Evolutionary conservation across 495 filamentous ascomycete species (phyloP).

Genomic region (Trichoderma asperelloides): DNA sequence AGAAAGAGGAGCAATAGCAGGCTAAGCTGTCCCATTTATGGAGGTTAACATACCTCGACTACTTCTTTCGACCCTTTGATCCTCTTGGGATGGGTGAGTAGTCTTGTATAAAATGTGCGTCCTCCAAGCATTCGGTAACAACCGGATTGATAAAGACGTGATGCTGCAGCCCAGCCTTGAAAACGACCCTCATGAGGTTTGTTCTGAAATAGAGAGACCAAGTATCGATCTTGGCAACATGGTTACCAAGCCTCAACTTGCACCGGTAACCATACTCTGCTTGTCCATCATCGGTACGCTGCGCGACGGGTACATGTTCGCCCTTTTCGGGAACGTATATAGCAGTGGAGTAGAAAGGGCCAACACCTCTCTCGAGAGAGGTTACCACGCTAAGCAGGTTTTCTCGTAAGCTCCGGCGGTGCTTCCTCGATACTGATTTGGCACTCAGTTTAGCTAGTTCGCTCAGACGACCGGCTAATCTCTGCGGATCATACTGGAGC

Average conservation of each 20-base stretch:
- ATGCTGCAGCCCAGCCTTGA: background rate
- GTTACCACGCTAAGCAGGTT: slow-evolving; percentile 78
- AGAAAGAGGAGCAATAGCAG: background rate
- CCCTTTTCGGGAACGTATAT: slow-evolving; percentile 2
- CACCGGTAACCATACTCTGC: slow-evolving; percentile 4
- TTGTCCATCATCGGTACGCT: background rate
- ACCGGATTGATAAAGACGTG: slow-evolving; percentile 2
- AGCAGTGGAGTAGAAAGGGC: slow-evolving; percentile 39
- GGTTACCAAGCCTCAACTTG: background rate
- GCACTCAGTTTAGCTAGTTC: slow-evolving; percentile 50
- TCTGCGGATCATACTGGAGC: slow-evolving; percentile 42
- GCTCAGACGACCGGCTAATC: slow-evolving; percentile 47
- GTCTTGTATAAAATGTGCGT: background rate
- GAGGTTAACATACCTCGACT: background rate
- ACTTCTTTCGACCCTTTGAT: background rate
- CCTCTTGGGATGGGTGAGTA: background rate
- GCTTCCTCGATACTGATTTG: slow-evolving; percentile 67
- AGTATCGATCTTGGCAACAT: background rate
- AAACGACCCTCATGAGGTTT: background rate
- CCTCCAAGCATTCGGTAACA: background rate
- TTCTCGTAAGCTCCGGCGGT: slow-evolving; percentile 66
- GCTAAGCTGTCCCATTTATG: background rate
- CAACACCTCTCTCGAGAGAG: slow-evolving; percentile 60
- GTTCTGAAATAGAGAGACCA: slow-evolving; percentile 2
- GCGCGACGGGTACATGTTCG: background rate